Evolutionary conservation across 1,139 yeast genomes (phyloP).

Genomic region (Hemisphaericaspora lyxosophila): DNA sequence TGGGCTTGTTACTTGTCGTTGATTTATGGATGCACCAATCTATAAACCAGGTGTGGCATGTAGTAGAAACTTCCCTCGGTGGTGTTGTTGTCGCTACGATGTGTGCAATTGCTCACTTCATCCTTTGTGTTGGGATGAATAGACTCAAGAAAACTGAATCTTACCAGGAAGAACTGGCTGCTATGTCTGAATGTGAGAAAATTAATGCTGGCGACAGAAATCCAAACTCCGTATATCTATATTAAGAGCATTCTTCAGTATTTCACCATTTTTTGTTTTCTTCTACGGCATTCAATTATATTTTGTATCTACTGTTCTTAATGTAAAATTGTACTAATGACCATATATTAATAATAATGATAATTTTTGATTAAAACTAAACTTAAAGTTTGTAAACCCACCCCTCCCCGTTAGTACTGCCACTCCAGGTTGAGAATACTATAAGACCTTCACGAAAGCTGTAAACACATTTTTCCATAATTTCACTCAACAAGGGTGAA

Average conservation of each 20-base stretch:
- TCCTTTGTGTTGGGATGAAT: conserved; percentile 40
- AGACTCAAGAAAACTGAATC: conserved; percentile 35
- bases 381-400: no score
- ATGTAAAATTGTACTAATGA: no score
- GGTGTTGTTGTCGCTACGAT: conserved; percentile 52
- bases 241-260: conserved; percentile 17
- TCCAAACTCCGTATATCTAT: conserved; percentile 54
- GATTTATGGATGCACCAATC: conserved; percentile 61
- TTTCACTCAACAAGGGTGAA: no score
- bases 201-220: conserved; percentile 61
- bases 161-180: conserved; percentile 44
- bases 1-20: conserved; percentile 83
- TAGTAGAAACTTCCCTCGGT: conserved; percentile 51
- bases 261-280: no score
- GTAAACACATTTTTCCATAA: no score
- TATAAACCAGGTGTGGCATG: conserved; percentile 63
- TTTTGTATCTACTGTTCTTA: no score
- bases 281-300: no score
- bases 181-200: conserved; percentile 45
- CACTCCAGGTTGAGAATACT: no score
- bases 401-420: no score
- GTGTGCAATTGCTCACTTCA: conserved; percentile 44
- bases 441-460: no score
- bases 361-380: no score
- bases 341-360: no score